Base-by-base conservation (phyloP, 148 eudicot species). In the Amaranthus cruentus region DNA sequence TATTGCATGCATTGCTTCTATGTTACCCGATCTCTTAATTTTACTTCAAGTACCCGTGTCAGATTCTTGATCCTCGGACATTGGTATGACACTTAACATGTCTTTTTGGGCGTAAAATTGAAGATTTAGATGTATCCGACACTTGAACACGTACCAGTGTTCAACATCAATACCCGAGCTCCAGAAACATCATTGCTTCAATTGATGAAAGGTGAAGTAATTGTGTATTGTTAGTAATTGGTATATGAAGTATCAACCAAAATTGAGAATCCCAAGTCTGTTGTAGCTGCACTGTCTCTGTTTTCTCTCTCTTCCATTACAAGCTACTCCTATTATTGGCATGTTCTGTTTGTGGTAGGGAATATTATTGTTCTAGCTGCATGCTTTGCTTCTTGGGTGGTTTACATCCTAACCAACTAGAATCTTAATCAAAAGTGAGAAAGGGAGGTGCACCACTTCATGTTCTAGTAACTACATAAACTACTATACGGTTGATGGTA, bases 291-390 rank as follows among this genome's bases (percentile, higher is more conserved):
- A 46, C 55, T 49, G 49, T 68, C 54, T 52, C 38, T 5, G 7
- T 49, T 18, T 56, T 49, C 28, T 52, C 28, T 50, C 67, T 76
- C 80, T 66, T 72, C 66, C 68, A 47, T 76, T 61, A 69, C 70
- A 76, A 80, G 79, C 81, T 48, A 87, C 70, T 44, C 77, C 81
- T 4, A 86, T 59, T 72, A 72, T 76, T 68, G 73, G 80, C 28
- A 50, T 10, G 47, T 62, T 28, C 56, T 42, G 53, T 68, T 80
- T 73, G 66, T 60, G 71, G 47, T 47, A 55, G 18, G 69, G 69
- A 50, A 70, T 56, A 75, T 65, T 44, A 75, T 44, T 75, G 21
- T 58, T 60, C 47, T 56, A 28, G 38, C 38, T 47, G 44, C 48
- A 64, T 72, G 54, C 79, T 51, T 76, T 73, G 80, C 83, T 76